Base-by-base conservation (phyloP, 305 asterid species). In the Fraxinus platypoda region DNA sequence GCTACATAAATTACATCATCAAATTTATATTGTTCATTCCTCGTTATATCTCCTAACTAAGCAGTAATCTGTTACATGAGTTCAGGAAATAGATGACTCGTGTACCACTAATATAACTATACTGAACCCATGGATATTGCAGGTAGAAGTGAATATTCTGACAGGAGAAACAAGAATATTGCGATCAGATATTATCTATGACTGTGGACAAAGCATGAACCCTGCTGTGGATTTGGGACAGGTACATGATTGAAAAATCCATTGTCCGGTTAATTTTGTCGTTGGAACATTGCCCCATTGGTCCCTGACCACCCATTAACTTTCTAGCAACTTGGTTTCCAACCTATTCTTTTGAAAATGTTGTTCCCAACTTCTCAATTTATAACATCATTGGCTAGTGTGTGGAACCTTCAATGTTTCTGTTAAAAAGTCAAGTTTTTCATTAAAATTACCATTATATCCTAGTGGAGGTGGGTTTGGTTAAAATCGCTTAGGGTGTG, bases 211-310 rank as follows among this genome's bases (percentile, higher is more conserved):
- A 86, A 93, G 97, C 89, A 71, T 93, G 90, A 93, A 92, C 75
- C 97, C 94, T 5, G 96, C 97, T 8, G 93, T 92, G 62, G 97
- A 93, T 85, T 76, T 93, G 89, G 97, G 97, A 84, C 97, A 93
- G 96, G 96, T 92, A 21, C 70, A 21, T 59, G 70, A 59, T 21
- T 59, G 70, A 59, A 59, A 59, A 59, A 21, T 59, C 70, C 70
- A 59, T 59, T 59, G 28, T 59, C 70, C 4, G 25, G 30, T 59
- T 59, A 59, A 59, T 59, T 59, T 21, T 21, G 70, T 59, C 21
- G 13, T 59, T 59, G 70, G 70, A 59, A 59, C 70, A 59, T 59
- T 59, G 70, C 70, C 6, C 68, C 28, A 59, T 59, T 59, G 70
- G 13, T 59, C 30, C 70, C 13, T 19, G 30, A 8, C 70, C 57